These are phyloP conservation scores for Fraxinus greggii DNA, from an alignment of 305 asterid genomes.

Conservation along the genomic window DNA sequence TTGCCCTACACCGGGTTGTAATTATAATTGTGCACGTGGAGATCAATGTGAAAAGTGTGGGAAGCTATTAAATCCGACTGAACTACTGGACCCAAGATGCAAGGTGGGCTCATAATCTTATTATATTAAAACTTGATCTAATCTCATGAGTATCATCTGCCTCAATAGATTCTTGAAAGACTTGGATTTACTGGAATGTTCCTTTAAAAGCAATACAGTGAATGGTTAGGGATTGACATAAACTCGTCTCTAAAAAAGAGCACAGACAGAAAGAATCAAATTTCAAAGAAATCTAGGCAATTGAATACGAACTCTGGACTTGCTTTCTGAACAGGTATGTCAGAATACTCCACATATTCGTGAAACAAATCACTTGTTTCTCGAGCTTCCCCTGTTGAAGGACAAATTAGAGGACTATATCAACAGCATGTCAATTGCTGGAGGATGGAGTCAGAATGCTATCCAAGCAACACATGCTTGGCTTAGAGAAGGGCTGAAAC, in stretches of 20 bases:
- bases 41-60: conserved; percentile 35
- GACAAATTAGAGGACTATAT: conserved; percentile 71
- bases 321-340: conserved; percentile 63
- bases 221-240: background rate
- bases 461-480: background rate
- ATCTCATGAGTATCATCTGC: background rate
- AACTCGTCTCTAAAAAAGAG: background rate
- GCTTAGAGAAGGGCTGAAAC: conserved; percentile 63
- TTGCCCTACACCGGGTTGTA: conserved; percentile 82
- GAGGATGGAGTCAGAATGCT: background rate
- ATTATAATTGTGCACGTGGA: conserved; percentile 84
- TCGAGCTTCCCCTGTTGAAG: conserved; percentile 88
- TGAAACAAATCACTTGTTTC: conserved; percentile 83
- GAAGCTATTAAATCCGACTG: conserved; percentile 84
- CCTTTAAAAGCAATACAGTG: background rate
- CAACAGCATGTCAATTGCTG: conserved; percentile 7
- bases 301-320: conserved; percentile 11
- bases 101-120: conserved; percentile 48
- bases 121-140: background rate
- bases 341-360: conserved; percentile 60
- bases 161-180: background rate
- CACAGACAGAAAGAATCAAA: background rate
- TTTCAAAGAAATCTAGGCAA: background rate
- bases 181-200: conserved; percentile 9
- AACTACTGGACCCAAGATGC: conserved; percentile 78